Base-by-base conservation (phyloP, 768 basidiomycete genomes). In the Ephemerocybe angulata region DNA sequence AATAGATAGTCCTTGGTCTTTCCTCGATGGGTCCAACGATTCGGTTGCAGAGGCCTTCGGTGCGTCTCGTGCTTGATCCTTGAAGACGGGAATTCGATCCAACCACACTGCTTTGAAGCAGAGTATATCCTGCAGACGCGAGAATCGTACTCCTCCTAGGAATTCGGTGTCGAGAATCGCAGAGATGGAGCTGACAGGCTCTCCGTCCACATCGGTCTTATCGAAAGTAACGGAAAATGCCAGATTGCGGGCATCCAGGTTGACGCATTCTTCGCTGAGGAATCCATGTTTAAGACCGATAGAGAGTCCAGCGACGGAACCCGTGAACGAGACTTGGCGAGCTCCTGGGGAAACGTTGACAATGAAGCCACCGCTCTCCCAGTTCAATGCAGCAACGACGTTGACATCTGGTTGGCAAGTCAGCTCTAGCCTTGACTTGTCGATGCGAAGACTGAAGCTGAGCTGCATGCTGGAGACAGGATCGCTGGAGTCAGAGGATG, bases 41-140 rank as follows among this genome's bases (percentile, higher is more conserved):
- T 33, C 29, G 11, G 28, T 31, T 11, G 4, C 30, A 7, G 48
- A n/a, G 42, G 35, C 62, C 29, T 58, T 71, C 60, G 52, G 48
- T 42, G 21, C 68, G 29, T n/a, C 54, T 50, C 19, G 40, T 56
- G 68, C 25, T 33, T 64, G 60, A 49, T 66, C 59, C 50, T 83
- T 81, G 62, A 94, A 81, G 7, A 89, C 72, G 0, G 92, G 90
- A 25, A 95, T 90, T 33, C 85, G 84, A 63, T 95, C 93, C 43
- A 96, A 67, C 92, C 93, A 96, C 12, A 96, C 91, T 4, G 93
- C 93, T 68, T 95, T 95, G 80, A 96, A 93, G 68, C 91, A 94
- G 19, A 98, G 77, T 51, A 95, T 85, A 65, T 97, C 94, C 69
- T 95, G 93, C 27, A 97, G 70, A 12, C 93, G 84, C 3, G 90